A percentile compares a stretch with the other conserved stretches of the same genome.
Conservation (phyloP, 1,139 yeast species). For the Sugiyamaella xylanicola region DNA sequence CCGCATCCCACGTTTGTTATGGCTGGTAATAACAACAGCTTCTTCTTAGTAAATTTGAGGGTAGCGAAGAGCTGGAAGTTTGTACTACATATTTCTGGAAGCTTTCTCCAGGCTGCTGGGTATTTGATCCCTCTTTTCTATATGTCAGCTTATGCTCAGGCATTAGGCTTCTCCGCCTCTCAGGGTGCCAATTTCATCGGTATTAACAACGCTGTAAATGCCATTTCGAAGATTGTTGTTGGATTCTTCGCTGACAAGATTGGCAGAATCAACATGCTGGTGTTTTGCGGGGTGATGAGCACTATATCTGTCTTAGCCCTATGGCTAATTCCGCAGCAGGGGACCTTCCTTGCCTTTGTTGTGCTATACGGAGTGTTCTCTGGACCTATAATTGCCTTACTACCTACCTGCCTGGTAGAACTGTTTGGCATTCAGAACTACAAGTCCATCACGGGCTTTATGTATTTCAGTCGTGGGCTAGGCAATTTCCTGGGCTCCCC, state of each 20-base stretch:
- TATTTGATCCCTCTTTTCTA: conserved; percentile 48
- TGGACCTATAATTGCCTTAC: conserved; percentile 45
- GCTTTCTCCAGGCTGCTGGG: conserved; percentile 48
- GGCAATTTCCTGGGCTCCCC: conserved; percentile 35
- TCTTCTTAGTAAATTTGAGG: conserved; percentile 30
- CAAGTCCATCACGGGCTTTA: conserved; percentile 30
- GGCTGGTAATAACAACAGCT: conserved; percentile 13
- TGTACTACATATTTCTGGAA: conserved; percentile 42
- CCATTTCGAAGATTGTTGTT: conserved; percentile 45
- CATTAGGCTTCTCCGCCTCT: conserved; percentile 44
- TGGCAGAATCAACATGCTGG: conserved; percentile 47
- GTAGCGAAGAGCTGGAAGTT: conserved; percentile 35
- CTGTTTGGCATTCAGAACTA: conserved; percentile 43
- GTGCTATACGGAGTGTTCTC: conserved; percentile 42
- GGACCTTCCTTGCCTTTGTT: conserved; percentile 46
- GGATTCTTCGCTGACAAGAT: conserved; percentile 46
- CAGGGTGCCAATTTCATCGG: conserved; percentile 51
- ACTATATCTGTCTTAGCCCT: conserved; percentile 43
- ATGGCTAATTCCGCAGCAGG: conserved; percentile 42
- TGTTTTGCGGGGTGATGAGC: conserved; percentile 44
- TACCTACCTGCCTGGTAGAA: conserved; percentile 48
- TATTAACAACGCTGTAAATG: conserved; percentile 48
- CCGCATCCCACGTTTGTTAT: conserved; percentile 35
- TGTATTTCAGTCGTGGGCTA: conserved; percentile 32
- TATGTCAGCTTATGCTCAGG: conserved; percentile 48